Base-by-base conservation (phyloP, 2,329 filamentous ascomycete species). In the Ascochyta koolunga region DNA sequence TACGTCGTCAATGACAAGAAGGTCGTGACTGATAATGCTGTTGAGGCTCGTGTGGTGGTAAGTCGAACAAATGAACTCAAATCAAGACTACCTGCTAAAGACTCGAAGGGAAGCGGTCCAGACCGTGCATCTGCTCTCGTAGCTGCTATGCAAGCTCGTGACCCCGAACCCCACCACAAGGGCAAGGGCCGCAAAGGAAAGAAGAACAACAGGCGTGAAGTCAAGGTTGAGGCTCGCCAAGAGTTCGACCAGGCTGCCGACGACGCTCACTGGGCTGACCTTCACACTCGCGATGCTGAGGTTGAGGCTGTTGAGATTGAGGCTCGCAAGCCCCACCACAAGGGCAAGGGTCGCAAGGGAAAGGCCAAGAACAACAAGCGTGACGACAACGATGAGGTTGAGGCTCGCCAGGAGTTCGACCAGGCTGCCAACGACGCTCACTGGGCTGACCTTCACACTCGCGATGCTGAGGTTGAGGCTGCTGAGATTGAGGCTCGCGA, bases 1-100 rank as follows among this genome's bases (percentile, higher is more conserved):
- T 72, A 72, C 58, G 70, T 73, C 25, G 68, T 73, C 15, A 61
- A 64, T 3, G 60, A 71, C 48, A 61, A 59, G 42, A 57, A 61
- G 32, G 54, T 54, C 24, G 50, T 44, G 16, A 29, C 43, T 22
- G 60, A 64, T 15, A 65, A 62, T 53, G 62, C 64, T 29, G 61
- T 72, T 16, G 61, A 62, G 44, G 67, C 67, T 40, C 70, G 69
- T 38, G 53, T 65, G 42, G 61, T 62, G 5, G 69, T 68, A 62
- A 62, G 66, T 61, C 33, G 10, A 32, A 2, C 13, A 3, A 16
- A 15, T 39, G 18, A 5, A 3, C n/a, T 9, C 15, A 15, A 16
- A 11, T 6, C n/a, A 16, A 15, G 21, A 15, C 16, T 36, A 38
- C 13, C n/a, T 19, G 19, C 60, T 66, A 35, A 67, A 39, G 37